A percentile compares a stretch with the other conserved stretches of the same genome.
These are phyloP conservation scores for Zygosaccharomyces sapae DNA, from an alignment of 1,139 yeast species.

Conservation along the genomic window DNA sequence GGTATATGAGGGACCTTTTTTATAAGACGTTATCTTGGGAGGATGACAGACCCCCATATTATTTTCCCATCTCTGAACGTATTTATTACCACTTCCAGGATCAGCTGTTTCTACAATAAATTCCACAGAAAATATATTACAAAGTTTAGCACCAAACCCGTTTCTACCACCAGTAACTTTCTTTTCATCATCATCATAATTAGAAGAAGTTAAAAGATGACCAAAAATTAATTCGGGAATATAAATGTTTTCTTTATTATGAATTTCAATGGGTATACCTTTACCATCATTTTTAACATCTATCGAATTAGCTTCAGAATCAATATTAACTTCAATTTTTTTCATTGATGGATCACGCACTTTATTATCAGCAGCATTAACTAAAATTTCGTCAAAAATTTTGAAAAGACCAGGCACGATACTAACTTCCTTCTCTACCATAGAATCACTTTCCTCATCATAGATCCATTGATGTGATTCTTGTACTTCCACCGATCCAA, in stretches of 20 bases:
- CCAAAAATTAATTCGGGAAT: constrained; percentile 98
- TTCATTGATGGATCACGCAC: constrained; percentile 92
- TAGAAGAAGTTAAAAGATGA: constrained; percentile 87
- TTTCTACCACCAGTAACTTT: constrained; percentile 99
- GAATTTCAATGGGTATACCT: constrained; percentile 95
- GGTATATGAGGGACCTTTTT: constrained; percentile 64
- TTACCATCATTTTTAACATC: constrained; percentile 88
- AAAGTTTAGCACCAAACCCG: constrained; percentile 95
- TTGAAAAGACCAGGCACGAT: constrained; percentile 96
- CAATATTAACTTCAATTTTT: constrained; percentile 72
- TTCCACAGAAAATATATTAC: constrained; percentile 87
- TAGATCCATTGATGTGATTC: constrained; percentile 83
- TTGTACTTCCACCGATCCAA: constrained; percentile 87
- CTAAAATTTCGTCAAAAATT: constrained; percentile 94
- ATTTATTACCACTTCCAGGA: constrained; percentile 53
- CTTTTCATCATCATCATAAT: constrained; percentile 91
- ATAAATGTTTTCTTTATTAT: constrained; percentile 83
- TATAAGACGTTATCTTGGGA: constrained; percentile 62
- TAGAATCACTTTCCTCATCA: constrained; percentile 63
- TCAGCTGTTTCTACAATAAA: constrained; percentile 91
- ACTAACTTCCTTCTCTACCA: constrained; percentile 66
- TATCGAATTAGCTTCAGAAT: constrained; percentile 68
- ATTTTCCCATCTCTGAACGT: constrained; percentile 78
- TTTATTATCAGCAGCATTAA: constrained; percentile 98
- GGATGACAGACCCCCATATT: constrained; percentile 79